Percentiles rank a stretch among this genome's conserved stretches.
Evolutionary conservation across 352 stramenopile genomes (phyloP).

Genomic region (Phytophthora pluvialis): DNA sequence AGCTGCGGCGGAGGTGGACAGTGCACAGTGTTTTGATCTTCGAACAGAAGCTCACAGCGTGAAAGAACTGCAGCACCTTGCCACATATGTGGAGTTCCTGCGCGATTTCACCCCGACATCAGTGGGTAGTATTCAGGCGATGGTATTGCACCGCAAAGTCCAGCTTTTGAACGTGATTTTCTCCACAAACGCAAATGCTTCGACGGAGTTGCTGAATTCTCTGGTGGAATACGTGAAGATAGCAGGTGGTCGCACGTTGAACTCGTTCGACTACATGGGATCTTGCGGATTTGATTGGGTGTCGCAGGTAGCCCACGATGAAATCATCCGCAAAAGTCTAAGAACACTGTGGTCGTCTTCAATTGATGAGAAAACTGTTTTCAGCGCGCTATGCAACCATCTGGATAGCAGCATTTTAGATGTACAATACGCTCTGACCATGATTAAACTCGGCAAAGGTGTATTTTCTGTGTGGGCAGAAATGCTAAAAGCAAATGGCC

Average conservation of each 20-base stretch:
- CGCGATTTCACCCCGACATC: slow-evolving; percentile 25
- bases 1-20: slow-evolving; percentile 27
- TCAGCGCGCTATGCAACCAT: slow-evolving; percentile 18
- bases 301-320: slow-evolving; percentile 17
- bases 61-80: slow-evolving; percentile 34
- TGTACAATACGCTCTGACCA: slow-evolving; percentile 31
- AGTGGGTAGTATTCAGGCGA: slow-evolving; percentile 24
- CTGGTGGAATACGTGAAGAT: slow-evolving; percentile 38
- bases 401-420: slow-evolving; percentile 29
- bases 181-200: slow-evolving; percentile 15
- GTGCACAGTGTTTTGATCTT: slow-evolving; percentile 15
- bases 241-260: slow-evolving; percentile 15
- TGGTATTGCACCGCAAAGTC: slow-evolving; percentile 32
- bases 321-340: slow-evolving; percentile 29
- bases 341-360: slow-evolving; percentile 28
- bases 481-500: slow-evolving; percentile 37
- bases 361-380: slow-evolving; percentile 23
- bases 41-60: slow-evolving; percentile 9
- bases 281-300: slow-evolving; percentile 12
- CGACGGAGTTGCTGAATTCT: slow-evolving; percentile 19
- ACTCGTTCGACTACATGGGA: slow-evolving; percentile 6
- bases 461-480: slow-evolving; percentile 40
- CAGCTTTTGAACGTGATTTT: slow-evolving; percentile 24
- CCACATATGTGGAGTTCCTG: slow-evolving; percentile 35
- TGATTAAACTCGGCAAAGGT: slow-evolving; percentile 39